Evolutionary conservation across 2,329 filamentous ascomycete genomes (phyloP).

Genomic region (Pseudogymnoascus sp.): DNA sequence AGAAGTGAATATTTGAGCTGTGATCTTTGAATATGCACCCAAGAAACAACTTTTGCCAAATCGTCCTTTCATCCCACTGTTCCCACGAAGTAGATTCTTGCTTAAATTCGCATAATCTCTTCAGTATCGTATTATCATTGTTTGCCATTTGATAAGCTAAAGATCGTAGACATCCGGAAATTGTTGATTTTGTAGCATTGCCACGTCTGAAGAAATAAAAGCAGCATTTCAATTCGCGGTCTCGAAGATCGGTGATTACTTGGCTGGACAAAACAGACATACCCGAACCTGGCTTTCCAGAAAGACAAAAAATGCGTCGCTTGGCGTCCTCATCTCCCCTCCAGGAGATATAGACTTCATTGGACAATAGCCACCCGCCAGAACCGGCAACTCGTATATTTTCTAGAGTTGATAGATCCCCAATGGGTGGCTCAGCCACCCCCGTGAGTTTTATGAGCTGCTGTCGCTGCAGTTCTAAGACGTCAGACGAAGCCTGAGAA

Average conservation of each 20-base stretch:
- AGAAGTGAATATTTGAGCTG: slow-evolving; percentile 26
- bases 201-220: slow-evolving; percentile 27
- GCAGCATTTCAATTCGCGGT: slow-evolving; percentile 14
- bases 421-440: not conserved
- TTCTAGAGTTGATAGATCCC: not conserved
- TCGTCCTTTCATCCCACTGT: slow-evolving; percentile 25
- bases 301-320: slow-evolving; percentile 24
- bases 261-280: slow-evolving; percentile 23
- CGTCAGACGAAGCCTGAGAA: not conserved
- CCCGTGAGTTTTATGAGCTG: slow-evolving; percentile 9
- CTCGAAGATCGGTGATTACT: slow-evolving; percentile 20
- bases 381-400: not conserved
- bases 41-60: slow-evolving; percentile 33
- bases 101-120: slow-evolving; percentile 22
- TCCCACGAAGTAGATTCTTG: slow-evolving; percentile 24
- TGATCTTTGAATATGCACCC: slow-evolving; percentile 28
- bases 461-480: not conserved
- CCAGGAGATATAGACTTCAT: not conserved
- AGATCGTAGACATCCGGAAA: slow-evolving; percentile 22
- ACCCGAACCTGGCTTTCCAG: slow-evolving; percentile 25
- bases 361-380: not conserved
- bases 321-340: not conserved
- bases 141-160: slow-evolving; percentile 33
- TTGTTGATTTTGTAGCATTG: slow-evolving; percentile 18
- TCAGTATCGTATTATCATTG: slow-evolving; percentile 21